These are phyloP conservation scores for Phylloporus sp. DNA, from an alignment of 768 basidiomycete species.

Conservation along the genomic window DNA sequence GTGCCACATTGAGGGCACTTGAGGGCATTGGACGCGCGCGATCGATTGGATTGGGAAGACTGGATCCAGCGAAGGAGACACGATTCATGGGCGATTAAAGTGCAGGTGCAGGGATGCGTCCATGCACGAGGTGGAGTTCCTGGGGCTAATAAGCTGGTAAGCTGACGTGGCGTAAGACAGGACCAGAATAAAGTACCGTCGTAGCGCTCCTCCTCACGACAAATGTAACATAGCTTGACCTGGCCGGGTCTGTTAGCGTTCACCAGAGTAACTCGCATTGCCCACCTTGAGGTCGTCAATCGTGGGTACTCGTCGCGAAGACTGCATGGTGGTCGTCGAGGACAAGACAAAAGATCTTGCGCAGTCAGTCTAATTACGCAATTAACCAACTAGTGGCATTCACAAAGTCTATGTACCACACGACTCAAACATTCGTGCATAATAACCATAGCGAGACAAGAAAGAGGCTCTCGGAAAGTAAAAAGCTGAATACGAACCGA, in stretches of 20 bases:
- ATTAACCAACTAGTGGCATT: slow-evolving; percentile 13
- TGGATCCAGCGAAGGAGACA: slow-evolving; percentile 81
- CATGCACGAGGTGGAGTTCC: slow-evolving; percentile 53
- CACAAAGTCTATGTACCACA: slow-evolving; percentile 18
- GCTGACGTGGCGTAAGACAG: background rate
- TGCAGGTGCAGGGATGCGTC: slow-evolving; percentile 81
- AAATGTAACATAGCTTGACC: slow-evolving; percentile 80
- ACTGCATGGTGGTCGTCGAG: slow-evolving; percentile 20
- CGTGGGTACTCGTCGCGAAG: slow-evolving; percentile 27
- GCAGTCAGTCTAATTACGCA: background rate
- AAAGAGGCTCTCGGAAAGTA: background rate
- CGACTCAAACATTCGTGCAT: slow-evolving; percentile 8
- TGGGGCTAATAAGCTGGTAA: slow-evolving; percentile 30
- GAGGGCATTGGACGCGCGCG: slow-evolving; percentile 56
- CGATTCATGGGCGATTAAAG: slow-evolving; percentile 73
- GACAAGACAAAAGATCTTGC: background rate
- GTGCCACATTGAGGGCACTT: slow-evolving; percentile 79
- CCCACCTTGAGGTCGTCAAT: slow-evolving; percentile 33
- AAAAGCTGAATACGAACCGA: slow-evolving; percentile 5
- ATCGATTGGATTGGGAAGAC: slow-evolving; percentile 56
- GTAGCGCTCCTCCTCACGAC: slow-evolving; percentile 64
- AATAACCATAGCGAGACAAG: background rate
- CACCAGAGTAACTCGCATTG: background rate
- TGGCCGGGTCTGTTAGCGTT: slow-evolving; percentile 16
- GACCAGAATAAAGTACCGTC: slow-evolving; percentile 31